Evolutionary conservation across 441 rosid species (phyloP).

Genomic region (Pelargonium myrrhifolium): DNA sequence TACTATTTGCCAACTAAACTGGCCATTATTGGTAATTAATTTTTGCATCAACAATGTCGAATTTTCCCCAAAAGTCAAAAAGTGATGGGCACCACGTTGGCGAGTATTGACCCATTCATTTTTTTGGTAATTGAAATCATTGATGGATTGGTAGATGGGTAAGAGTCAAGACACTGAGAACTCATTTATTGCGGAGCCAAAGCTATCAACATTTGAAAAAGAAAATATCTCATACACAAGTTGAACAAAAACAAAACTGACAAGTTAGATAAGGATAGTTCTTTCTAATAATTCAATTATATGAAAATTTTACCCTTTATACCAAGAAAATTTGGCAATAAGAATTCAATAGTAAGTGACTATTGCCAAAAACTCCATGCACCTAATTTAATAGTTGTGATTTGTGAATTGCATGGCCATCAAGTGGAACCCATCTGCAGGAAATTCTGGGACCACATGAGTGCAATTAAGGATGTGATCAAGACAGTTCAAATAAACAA

Average conservation of each 20-base stretch:
- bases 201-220: too few relatives aligned
- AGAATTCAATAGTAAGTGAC: too few relatives aligned
- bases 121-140: not conserved
- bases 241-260: too few relatives aligned
- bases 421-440: too few relatives aligned
- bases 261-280: not conserved
- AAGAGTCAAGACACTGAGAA: too few relatives aligned
- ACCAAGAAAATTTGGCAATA: not conserved
- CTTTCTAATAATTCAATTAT: not conserved
- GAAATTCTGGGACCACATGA: not conserved
- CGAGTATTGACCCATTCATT: not conserved
- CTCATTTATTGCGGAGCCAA: too few relatives aligned
- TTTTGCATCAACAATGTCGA: not conserved
- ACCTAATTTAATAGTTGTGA: too few relatives aligned
- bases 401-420: too few relatives aligned
- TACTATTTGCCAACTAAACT: not conserved
- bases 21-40: not conserved
- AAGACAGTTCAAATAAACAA: not conserved
- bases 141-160: too few relatives aligned
- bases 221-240: too few relatives aligned
- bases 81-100: not conserved
- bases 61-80: not conserved
- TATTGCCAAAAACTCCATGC: too few relatives aligned
- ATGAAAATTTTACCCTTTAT: not conserved
- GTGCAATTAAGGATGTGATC: not conserved